phyloP scores from a whole-genome alignment of 179 eudicot species.

The Gypsophila paniculata region DNA sequence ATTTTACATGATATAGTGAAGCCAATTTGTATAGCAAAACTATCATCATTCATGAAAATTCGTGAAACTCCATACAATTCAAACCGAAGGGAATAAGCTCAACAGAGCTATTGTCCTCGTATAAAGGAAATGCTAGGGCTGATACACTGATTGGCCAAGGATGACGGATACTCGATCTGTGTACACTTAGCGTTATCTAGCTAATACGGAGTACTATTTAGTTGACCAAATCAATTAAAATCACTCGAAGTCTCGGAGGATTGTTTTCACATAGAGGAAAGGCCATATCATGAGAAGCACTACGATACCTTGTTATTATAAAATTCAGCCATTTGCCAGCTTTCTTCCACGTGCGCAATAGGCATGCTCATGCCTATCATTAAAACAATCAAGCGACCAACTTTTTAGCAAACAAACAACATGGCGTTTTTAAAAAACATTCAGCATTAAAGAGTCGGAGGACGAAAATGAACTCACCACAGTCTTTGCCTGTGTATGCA shows the following conservation, averaged over 20 bases:
- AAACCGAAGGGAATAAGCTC: neutral
- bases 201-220: neutral
- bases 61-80: neutral
- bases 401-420: constrained; percentile 9
- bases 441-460: neutral
- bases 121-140: neutral
- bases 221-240: neutral
- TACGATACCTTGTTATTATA: constrained; percentile 77
- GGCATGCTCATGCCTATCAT: constrained; percentile 94
- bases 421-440: neutral
- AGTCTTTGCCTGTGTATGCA: constrained; percentile 87
- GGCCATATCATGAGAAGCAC: neutral
- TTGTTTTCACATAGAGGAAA: neutral
- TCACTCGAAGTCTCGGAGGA: neutral
- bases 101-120: neutral
- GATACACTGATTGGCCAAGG: neutral
- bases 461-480: constrained; percentile 48
- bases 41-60: too few species aligned
- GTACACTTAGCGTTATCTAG: neutral
- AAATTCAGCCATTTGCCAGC: constrained; percentile 99
- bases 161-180: neutral
- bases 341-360: constrained; percentile 91
- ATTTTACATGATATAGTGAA: constrained; percentile 1
- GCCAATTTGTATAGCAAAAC: neutral
- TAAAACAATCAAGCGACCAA: constrained; percentile 6